Evolutionary conservation across 306 rosid species (phyloP).

Genomic region (Neltuma alba): DNA sequence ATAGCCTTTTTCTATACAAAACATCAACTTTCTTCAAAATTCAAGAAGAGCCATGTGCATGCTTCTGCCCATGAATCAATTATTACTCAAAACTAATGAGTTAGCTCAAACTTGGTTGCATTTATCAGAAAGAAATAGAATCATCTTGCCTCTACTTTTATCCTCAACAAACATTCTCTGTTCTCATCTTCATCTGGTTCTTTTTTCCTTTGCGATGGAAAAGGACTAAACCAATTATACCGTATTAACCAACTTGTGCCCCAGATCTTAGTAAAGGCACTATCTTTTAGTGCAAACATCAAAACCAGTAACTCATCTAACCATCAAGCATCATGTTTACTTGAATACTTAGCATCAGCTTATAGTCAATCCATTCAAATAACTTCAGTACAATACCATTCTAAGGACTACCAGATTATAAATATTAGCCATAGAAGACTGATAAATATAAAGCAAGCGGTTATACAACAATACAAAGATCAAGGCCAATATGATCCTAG

Average conservation of each 20-base stretch:
- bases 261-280: background rate
- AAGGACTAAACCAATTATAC: background rate
- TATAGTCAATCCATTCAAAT: constrained; percentile 23
- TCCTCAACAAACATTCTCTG: background rate
- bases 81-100: background rate
- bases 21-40: background rate
- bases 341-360: constrained; percentile 27
- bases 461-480: constrained; percentile 2
- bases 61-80: background rate
- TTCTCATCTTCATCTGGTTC: background rate
- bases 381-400: constrained; percentile 16
- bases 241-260: constrained; percentile 8
- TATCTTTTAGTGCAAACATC: constrained; percentile 1
- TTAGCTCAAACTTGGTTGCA: background rate
- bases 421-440: constrained; percentile 19
- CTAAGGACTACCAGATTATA: constrained; percentile 13
- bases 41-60: background rate
- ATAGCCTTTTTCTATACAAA: constrained; percentile 6
- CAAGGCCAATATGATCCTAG: constrained; percentile 6
- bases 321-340: constrained; percentile 2
- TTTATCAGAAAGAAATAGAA: background rate
- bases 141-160: background rate
- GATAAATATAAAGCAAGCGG: constrained; percentile 6
- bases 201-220: background rate
- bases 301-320: background rate